Conservation (phyloP, 352 stramenopile genomes). For the Pseudoperonospora humuli region DNA sequence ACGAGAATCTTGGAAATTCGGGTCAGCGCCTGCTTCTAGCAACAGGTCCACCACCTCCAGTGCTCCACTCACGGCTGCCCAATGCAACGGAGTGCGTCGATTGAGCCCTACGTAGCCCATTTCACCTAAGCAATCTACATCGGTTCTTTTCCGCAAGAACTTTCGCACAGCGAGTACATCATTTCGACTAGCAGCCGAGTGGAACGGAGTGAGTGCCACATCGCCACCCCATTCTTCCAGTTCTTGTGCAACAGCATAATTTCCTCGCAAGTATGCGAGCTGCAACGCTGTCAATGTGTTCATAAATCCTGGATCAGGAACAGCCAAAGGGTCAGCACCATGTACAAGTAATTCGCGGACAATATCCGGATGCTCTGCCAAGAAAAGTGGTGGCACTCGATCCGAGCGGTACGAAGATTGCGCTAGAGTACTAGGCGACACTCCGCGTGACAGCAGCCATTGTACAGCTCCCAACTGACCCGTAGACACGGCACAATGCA, state of each 20-base stretch:
- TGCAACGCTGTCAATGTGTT: slow-evolving; percentile 77
- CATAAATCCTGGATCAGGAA: slow-evolving; percentile 71
- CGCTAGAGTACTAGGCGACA: slow-evolving; percentile 38
- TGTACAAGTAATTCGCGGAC: slow-evolving; percentile 55
- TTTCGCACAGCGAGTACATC: slow-evolving; percentile 49
- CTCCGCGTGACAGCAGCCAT: slow-evolving; percentile 62
- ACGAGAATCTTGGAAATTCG: slow-evolving; percentile 51
- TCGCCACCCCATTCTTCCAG: slow-evolving; percentile 77
- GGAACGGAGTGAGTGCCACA: slow-evolving; percentile 72
- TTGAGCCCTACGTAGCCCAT: slow-evolving; percentile 72
- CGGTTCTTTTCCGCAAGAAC: slow-evolving; percentile 47
- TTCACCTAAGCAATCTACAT: slow-evolving; percentile 67
- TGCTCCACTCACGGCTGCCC: slow-evolving; percentile 65
- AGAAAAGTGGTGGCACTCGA: slow-evolving; percentile 66
- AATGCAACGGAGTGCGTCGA: slow-evolving; percentile 59
- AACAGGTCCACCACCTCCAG: slow-evolving; percentile 43
- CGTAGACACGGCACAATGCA: slow-evolving; percentile 72
- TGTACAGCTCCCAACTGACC: slow-evolving; percentile 58
- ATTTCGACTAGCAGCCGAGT: slow-evolving; percentile 53
- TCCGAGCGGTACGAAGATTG: slow-evolving; percentile 64
- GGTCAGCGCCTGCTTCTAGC: slow-evolving; percentile 36
- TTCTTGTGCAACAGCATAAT: slow-evolving; percentile 67
- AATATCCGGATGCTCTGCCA: slow-evolving; percentile 59
- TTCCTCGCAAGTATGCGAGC: slow-evolving; percentile 65
- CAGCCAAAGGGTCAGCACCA: slow-evolving; percentile 52